Conservation (phyloP, 805 yeast species). For the Candida ascalaphidarum region DNA sequence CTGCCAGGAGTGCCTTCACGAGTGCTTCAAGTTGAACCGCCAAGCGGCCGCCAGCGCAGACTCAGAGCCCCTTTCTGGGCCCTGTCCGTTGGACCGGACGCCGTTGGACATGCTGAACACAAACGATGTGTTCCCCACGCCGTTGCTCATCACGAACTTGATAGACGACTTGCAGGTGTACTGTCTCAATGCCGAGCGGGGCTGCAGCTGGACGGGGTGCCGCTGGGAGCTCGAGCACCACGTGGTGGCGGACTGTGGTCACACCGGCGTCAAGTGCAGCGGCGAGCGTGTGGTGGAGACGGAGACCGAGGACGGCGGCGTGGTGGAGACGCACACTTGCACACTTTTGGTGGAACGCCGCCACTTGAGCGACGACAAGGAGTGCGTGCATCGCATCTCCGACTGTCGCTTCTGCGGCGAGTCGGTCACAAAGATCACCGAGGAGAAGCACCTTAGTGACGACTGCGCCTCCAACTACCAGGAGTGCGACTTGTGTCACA, state of each 20-base stretch:
- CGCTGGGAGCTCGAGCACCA: slow-evolving; percentile 54
- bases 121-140: slow-evolving; percentile 36
- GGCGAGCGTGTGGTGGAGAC: slow-evolving; percentile 10
- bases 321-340: slow-evolving; percentile 2
- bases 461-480: slow-evolving; percentile 33
- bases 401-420: slow-evolving; percentile 30
- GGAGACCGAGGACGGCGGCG: background rate
- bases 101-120: slow-evolving; percentile 25
- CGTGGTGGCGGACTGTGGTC: slow-evolving; percentile 24
- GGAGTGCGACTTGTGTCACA: slow-evolving; percentile 35
- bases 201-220: slow-evolving; percentile 50
- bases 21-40: slow-evolving; percentile 29
- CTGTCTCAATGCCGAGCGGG: slow-evolving; percentile 44
- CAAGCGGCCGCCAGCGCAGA: background rate
- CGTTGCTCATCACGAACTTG: slow-evolving; percentile 49
- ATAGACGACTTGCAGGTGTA: slow-evolving; percentile 51
- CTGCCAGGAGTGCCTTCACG: slow-evolving; percentile 45
- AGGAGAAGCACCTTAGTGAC: slow-evolving; percentile 23
- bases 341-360: slow-evolving; percentile 3
- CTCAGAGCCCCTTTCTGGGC: no score
- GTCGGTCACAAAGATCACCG: slow-evolving; percentile 16
- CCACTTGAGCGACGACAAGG: slow-evolving; percentile 1
- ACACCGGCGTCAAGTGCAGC: slow-evolving; percentile 26
- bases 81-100: slow-evolving; percentile 58
- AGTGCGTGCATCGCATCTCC: slow-evolving; percentile 32